A percentile compares a stretch with the other conserved stretches of the same genome.
Conservation (phyloP, 2,329 filamentous ascomycete genomes). For the Apiospora marii region DNA sequence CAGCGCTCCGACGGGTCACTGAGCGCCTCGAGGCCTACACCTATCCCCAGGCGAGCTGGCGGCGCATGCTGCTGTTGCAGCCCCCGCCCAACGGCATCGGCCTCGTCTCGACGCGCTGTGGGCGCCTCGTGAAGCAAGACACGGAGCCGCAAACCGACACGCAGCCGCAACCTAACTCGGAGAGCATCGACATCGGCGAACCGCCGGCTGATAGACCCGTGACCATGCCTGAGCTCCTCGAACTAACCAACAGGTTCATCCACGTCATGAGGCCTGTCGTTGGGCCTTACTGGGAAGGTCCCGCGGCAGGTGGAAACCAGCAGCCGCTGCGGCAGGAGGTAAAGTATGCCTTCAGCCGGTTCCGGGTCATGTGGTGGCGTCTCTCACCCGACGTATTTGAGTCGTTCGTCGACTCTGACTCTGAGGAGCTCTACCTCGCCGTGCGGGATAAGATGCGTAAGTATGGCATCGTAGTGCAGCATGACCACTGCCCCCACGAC, state of each 20-base stretch:
- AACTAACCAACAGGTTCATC: background rate
- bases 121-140: background rate
- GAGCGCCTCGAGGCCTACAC: background rate
- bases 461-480: background rate
- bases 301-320: background rate
- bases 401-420: background rate
- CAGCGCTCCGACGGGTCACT: background rate
- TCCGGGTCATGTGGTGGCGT: constrained; percentile 2
- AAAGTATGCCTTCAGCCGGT: background rate
- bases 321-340: background rate
- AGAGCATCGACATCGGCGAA: background rate
- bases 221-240: background rate
- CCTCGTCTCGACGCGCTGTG: constrained; percentile 17
- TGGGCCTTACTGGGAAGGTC: no score
- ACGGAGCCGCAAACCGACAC: background rate
- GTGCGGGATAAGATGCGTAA: background rate
- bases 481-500: background rate
- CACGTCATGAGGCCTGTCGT: background rate
- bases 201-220: background rate
- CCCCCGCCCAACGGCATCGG: constrained; percentile 33
- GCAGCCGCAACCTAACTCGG: background rate
- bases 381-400: background rate
- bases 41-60: constrained; percentile 15
- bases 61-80: constrained; percentile 27
- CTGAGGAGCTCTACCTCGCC: background rate